A percentile compares a stretch with the other conserved stretches of the same genome.
Conservation (phyloP, 768 basidiomycete species). For the Tylopilus sp. region DNA sequence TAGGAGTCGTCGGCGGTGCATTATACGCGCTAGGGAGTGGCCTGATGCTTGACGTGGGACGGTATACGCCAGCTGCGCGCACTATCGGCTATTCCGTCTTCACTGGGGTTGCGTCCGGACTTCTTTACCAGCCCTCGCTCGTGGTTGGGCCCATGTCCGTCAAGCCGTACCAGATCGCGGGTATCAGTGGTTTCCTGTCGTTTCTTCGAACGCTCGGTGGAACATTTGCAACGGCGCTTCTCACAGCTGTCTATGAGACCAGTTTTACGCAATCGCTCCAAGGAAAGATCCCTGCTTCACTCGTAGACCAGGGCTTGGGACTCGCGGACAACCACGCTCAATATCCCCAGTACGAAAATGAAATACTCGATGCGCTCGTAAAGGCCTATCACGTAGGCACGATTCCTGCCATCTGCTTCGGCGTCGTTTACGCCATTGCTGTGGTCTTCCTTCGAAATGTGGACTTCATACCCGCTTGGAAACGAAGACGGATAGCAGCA, state of each 20-base stretch:
- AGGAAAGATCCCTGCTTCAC: constrained; percentile 26
- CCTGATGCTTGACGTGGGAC: constrained; percentile 32
- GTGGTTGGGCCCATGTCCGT: constrained; percentile 36
- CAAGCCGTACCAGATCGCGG: constrained; percentile 31
- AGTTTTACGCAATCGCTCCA: constrained; percentile 29
- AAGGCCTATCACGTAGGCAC: constrained; percentile 34
- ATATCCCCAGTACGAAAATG: constrained; percentile 33
- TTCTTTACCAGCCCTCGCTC: constrained; percentile 34
- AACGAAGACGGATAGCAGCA: constrained; percentile 28
- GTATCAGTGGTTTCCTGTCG: constrained; percentile 35
- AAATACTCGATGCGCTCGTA: constrained; percentile 31
- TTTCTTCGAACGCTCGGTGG: constrained; percentile 34
- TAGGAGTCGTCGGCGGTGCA: constrained; percentile 29
- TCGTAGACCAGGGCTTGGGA: constrained; percentile 30
- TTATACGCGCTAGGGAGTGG: constrained; percentile 33
- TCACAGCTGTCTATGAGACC: constrained; percentile 33
- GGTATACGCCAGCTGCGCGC: constrained; percentile 24
- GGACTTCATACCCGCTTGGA: constrained; percentile 33
- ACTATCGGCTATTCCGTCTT: constrained; percentile 32
- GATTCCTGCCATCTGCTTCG: constrained; percentile 33
- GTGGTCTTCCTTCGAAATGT: constrained; percentile 31
- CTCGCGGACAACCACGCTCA: constrained; percentile 28
- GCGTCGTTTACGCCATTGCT: constrained; percentile 29
- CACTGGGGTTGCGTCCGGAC: constrained; percentile 30
- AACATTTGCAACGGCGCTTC: constrained; percentile 35